Evolutionary conservation across 257 asterid genomes (phyloP).

Genomic region (Solanum sejunctum): DNA sequence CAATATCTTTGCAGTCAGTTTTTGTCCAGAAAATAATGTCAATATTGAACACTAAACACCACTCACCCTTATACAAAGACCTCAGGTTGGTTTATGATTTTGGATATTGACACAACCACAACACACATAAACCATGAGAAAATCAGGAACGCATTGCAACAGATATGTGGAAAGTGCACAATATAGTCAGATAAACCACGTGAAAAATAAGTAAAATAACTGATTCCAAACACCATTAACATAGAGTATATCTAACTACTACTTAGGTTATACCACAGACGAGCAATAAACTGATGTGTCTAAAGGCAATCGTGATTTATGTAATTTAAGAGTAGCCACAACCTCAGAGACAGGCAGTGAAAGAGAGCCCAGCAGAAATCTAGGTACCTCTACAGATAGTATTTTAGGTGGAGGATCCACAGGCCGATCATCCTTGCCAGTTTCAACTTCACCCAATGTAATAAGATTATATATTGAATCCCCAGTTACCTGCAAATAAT

Average conservation of each 20-base stretch:
- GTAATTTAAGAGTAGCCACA: neutral
- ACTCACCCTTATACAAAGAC: neutral
- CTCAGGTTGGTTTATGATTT: neutral
- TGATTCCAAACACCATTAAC: neutral
- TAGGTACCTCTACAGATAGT: conserved; percentile 74
- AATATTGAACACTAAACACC: neutral
- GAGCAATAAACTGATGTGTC: neutral
- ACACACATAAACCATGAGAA: neutral
- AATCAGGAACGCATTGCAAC: neutral
- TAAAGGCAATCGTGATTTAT: neutral
- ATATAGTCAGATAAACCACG: neutral
- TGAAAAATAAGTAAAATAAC: neutral
- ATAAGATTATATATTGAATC: conserved; percentile 81
- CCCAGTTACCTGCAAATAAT: conserved; percentile 61
- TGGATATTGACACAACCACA: neutral
- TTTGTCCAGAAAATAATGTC: neutral
- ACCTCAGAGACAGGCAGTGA: neutral
- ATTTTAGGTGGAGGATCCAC: conserved; percentile 79
- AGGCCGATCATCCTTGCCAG: conserved; percentile 74
- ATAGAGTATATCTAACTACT: neutral
- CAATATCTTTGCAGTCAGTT: neutral
- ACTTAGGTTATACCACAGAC: neutral
- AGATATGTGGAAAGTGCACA: neutral
- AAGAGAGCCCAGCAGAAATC: conserved; percentile 1
- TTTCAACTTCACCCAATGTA: conserved; percentile 73